These are phyloP conservation scores for Chalciporus piperatus DNA, from an alignment of 768 basidiomycete species.

Conservation along the genomic window DNA sequence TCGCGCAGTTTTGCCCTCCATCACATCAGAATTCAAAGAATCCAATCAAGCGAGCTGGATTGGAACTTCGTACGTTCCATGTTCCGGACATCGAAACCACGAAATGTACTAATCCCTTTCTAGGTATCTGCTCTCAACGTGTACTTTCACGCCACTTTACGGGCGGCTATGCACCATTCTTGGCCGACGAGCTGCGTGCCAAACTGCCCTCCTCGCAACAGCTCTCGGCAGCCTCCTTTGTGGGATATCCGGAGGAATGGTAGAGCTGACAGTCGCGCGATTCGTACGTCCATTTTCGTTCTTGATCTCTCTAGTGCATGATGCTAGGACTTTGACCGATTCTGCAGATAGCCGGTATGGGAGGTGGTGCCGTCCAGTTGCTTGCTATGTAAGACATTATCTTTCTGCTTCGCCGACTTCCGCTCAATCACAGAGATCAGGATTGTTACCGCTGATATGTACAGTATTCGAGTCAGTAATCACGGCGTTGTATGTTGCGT, in stretches of 20 bases:
- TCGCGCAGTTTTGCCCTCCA: constrained; percentile 9
- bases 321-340: not conserved
- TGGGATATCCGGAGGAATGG: constrained; percentile 64
- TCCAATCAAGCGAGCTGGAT: constrained; percentile 30
- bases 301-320: no score
- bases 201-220: constrained; percentile 57
- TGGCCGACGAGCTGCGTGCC: constrained; percentile 66
- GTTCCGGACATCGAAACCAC: not conserved
- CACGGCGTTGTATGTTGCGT: not conserved
- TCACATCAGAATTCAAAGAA: constrained; percentile 25
- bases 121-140: constrained; percentile 72
- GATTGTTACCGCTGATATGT: constrained; percentile 23
- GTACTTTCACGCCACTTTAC: constrained; percentile 79
- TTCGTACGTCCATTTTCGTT: constrained; percentile 49
- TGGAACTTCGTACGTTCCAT: constrained; percentile 21
- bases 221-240: constrained; percentile 61
- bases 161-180: constrained; percentile 73
- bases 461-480: constrained; percentile 14
- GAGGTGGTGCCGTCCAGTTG: constrained; percentile 20
- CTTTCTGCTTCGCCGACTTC: not conserved
- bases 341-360: constrained; percentile 20
- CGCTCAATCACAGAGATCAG: constrained; percentile 3
- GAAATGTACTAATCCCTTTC: no score
- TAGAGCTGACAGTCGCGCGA: constrained; percentile 62
- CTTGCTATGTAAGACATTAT: constrained; percentile 15